Base-by-base conservation (phyloP, 345 rosid genomes). In the Erodium maritimum region DNA sequence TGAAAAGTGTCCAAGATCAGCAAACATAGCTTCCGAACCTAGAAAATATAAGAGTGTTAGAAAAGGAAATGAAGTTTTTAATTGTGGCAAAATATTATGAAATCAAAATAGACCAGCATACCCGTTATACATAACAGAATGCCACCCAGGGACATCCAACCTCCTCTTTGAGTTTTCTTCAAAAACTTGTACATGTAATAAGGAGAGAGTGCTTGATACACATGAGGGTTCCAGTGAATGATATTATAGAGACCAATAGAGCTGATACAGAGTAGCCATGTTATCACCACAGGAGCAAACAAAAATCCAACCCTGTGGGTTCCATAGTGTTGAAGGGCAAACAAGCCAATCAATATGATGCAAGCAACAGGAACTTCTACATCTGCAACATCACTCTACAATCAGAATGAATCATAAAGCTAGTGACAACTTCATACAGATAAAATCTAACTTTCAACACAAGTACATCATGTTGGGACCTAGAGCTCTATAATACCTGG, bases 21-120 rank as follows among this genome's bases (percentile, higher is more conserved):
- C 94, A 71, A 83, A 83, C 94, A 86, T 86, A 51, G 94, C 94
- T 71, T 86, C 94, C 4, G 94, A 83, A 33, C 88, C 85, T 82
- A 69, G 19, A 61, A 56, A 22, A 56, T 5, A 23, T 20, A 42
- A 52, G 23, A 4, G 6, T 22, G 56, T 8, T 42, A 25, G 33
- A 7, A 25, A 25, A 25, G 7, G 33, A 25, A 25, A 25, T 7
- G 33, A 3, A 3, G 7, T 25, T 25, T 25, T 25, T n/a, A n/a
- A n/a, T n/a, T 25, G 33, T 25, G 33, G 33, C 3, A 25, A 25
- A 25, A 7, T 25, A 2, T 2, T 7, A 25, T 2, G 33, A 25
- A 25, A 25, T 7, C 4, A 7, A 25, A 25, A 37, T 37, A 58
- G 17, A 23, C 53, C 11, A 8, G 55, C 53, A 42, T 50, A 75